phyloP scores from a whole-genome alignment of 495 filamentous ascomycete genomes.

The Xylaria castorea region DNA sequence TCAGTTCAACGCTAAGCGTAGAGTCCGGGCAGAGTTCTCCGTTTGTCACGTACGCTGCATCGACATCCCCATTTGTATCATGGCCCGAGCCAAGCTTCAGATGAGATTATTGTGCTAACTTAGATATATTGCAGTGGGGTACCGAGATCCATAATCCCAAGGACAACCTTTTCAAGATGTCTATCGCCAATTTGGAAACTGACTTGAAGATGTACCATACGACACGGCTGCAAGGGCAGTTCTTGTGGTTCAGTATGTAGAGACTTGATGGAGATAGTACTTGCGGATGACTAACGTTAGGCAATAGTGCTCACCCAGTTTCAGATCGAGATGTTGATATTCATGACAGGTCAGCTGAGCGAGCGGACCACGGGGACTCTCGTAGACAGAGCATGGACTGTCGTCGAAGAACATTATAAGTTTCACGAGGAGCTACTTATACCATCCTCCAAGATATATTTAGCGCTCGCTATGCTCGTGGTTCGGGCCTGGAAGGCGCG shows the following conservation, averaged over 20 bases:
- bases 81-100: background rate
- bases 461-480: constrained; percentile 49
- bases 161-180: constrained; percentile 57
- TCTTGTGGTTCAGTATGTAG: constrained; percentile 57
- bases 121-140: constrained; percentile 34
- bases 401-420: constrained; percentile 48
- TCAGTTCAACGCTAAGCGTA: background rate
- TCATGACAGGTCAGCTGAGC: constrained; percentile 59
- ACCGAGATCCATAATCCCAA: constrained; percentile 44
- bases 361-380: constrained; percentile 55
- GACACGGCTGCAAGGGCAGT: constrained; percentile 46
- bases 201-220: constrained; percentile 50
- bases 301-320: constrained; percentile 50
- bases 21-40: background rate
- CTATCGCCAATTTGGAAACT: constrained; percentile 51
- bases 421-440: constrained; percentile 55
- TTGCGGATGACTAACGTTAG: constrained; percentile 22
- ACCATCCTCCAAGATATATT: constrained; percentile 49
- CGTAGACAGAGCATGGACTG: constrained; percentile 60
- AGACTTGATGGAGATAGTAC: background rate
- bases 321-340: constrained; percentile 61
- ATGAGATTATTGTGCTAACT: constrained; percentile 12
- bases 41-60: background rate
- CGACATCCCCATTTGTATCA: background rate
- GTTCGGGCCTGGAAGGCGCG: constrained; percentile 56